These are phyloP conservation scores for Scolecobasidium constrictum DNA, from an alignment of 2,329 filamentous ascomycete genomes.

Conservation along the genomic window DNA sequence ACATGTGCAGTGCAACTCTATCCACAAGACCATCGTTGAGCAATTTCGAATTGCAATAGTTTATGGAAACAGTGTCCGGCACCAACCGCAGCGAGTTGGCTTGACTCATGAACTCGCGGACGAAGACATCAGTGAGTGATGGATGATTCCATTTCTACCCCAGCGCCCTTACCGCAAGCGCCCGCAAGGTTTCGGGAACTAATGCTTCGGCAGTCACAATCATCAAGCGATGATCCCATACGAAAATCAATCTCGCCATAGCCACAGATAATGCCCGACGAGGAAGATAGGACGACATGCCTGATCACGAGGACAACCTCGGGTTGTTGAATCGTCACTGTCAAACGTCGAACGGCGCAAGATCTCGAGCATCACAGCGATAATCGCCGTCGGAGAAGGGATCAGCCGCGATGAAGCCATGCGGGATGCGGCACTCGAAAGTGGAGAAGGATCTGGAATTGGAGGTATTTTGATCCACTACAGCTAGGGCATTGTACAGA, in stretches of 20 bases:
- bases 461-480: not conserved
- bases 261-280: slow-evolving; percentile 1
- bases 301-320: slow-evolving; percentile 3
- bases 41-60: slow-evolving; percentile 94
- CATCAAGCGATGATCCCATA: slow-evolving; percentile 25
- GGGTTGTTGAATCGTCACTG: not conserved
- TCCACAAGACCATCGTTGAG: slow-evolving; percentile 91
- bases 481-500: not conserved
- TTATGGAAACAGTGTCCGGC: slow-evolving; percentile 96
- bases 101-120: slow-evolving; percentile 84
- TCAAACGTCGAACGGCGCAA: not conserved
- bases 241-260: not conserved
- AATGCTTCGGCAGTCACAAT: slow-evolving; percentile 25
- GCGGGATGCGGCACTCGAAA: not conserved
- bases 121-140: slow-evolving; percentile 79
- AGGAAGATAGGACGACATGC: not conserved
- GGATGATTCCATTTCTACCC: not conserved
- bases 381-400: not conserved
- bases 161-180: slow-evolving; percentile 1
- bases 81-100: slow-evolving; percentile 93
- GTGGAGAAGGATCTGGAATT: not conserved
- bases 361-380: not conserved
- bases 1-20: slow-evolving; percentile 72
- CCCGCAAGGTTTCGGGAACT: not conserved
- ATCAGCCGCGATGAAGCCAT: not conserved